Conservation (phyloP, 495 filamentous ascomycete species). For the Penicillium coffeae region DNA sequence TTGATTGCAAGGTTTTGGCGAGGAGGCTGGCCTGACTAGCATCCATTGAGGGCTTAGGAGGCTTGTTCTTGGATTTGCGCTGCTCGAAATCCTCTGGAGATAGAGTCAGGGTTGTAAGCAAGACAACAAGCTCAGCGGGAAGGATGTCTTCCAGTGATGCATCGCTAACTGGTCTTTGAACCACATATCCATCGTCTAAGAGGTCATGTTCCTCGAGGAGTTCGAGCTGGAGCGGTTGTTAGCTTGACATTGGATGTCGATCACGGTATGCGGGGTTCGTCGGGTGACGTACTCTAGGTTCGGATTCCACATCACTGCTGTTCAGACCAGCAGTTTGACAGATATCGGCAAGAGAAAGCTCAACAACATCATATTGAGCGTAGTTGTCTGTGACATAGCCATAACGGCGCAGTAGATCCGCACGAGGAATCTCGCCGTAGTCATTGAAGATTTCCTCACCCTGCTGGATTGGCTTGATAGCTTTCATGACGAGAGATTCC, state of each 20-base stretch:
- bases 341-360: constrained; percentile 60
- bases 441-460: constrained; percentile 90
- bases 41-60: constrained; percentile 40
- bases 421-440: constrained; percentile 77
- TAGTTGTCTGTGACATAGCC: constrained; percentile 83
- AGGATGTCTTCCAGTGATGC: constrained; percentile 38
- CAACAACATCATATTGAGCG: constrained; percentile 73
- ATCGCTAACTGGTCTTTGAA: constrained; percentile 34
- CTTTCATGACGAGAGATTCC: constrained; percentile 59
- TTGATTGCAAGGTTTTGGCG: constrained; percentile 25
- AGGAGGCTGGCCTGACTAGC: constrained; percentile 29
- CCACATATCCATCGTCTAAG: constrained; percentile 54
- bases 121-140: constrained; percentile 45
- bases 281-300: constrained; percentile 37
- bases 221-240: constrained; percentile 28
- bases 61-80: constrained; percentile 40
- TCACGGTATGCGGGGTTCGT: constrained; percentile 1
- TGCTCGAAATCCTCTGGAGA: constrained; percentile 36
- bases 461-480: constrained; percentile 58
- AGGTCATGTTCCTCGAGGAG: constrained; percentile 49
- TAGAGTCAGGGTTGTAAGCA: constrained; percentile 45
- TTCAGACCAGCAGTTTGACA: constrained; percentile 45
- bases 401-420: constrained; percentile 81
- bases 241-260: background rate
- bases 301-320: constrained; percentile 37